A percentile compares a stretch with the other conserved stretches of the same genome.
These are phyloP conservation scores for Rhizopus sp. DNA, from an alignment of 371 early-diverging fungal genomes.

Conservation along the genomic window DNA sequence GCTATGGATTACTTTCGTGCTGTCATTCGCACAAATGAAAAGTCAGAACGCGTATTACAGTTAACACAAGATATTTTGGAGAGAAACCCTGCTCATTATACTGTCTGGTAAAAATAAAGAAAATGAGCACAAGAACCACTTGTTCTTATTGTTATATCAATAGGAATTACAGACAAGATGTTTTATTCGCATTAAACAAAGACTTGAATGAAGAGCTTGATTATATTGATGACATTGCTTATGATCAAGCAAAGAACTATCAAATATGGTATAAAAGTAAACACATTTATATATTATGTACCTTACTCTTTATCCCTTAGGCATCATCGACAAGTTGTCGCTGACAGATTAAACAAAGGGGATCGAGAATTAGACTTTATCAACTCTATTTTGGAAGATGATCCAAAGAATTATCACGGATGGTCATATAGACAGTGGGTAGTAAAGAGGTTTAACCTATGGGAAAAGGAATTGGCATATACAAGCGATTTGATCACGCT, in stretches of 20 bases:
- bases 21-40: constrained; percentile 67
- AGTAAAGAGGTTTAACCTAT: constrained; percentile 72
- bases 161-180: constrained; percentile 88
- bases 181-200: constrained; percentile 63
- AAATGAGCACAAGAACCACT: background rate
- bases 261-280: constrained; percentile 81
- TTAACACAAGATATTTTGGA: constrained; percentile 81
- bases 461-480: constrained; percentile 77
- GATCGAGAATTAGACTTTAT: constrained; percentile 72
- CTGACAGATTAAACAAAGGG: constrained; percentile 60
- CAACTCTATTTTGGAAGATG: constrained; percentile 68
- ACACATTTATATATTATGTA: background rate
- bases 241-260: constrained; percentile 87
- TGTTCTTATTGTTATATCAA: background rate
- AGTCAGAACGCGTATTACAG: constrained; percentile 75
- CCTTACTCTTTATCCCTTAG: constrained; percentile 39
- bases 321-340: constrained; percentile 89
- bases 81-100: constrained; percentile 92
- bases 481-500: constrained; percentile 67
- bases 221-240: constrained; percentile 71
- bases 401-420: constrained; percentile 97
- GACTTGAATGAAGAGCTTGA: constrained; percentile 76
- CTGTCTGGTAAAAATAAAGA: constrained; percentile 75
- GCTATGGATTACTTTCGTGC: constrained; percentile 95
- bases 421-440: constrained; percentile 97